Evolutionary conservation across 108 stramenopile species (phyloP).

Genomic region (Nannochloropsis granulata): DNA sequence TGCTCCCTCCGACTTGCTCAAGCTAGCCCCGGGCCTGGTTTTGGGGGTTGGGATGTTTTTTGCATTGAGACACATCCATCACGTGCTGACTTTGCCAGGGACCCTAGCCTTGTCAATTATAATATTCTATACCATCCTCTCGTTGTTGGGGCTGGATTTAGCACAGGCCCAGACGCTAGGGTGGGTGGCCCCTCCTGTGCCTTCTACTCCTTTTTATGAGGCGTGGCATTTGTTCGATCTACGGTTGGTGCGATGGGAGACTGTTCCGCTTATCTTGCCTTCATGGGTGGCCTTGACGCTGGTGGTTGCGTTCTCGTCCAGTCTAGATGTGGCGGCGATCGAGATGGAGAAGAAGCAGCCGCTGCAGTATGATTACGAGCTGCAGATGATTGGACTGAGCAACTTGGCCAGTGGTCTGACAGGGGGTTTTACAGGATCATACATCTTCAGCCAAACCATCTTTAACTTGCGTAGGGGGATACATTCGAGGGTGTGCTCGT

Average conservation of each 20-base stretch:
- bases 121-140: background rate
- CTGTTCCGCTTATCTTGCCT: slow-evolving; percentile 39
- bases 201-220: background rate
- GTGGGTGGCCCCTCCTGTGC: slow-evolving; percentile 45
- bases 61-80: background rate
- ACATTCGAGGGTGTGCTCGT: slow-evolving; percentile 56
- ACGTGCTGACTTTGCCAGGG: background rate
- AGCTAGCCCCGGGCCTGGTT: background rate
- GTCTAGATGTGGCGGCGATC: slow-evolving; percentile 90
- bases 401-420: slow-evolving; percentile 75
- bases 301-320: slow-evolving; percentile 83
- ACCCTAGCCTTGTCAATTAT: background rate
- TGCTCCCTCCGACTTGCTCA: background rate
- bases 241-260: background rate
- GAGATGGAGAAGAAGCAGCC: slow-evolving; percentile 82
- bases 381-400: slow-evolving; percentile 67
- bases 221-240: slow-evolving; percentile 5
- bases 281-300: slow-evolving; percentile 64
- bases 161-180: slow-evolving; percentile 7
- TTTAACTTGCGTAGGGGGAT: slow-evolving; percentile 71
- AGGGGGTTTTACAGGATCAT: slow-evolving; percentile 79
- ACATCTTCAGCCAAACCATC: slow-evolving; percentile 92
- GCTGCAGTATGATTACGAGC: slow-evolving; percentile 80
- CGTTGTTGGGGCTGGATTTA: background rate
- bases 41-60: background rate